Evolutionary conservation across 306 rosid species (phyloP), one percentile per base, ranked within the genome.

Genomic region (Quercus alba): DNA sequence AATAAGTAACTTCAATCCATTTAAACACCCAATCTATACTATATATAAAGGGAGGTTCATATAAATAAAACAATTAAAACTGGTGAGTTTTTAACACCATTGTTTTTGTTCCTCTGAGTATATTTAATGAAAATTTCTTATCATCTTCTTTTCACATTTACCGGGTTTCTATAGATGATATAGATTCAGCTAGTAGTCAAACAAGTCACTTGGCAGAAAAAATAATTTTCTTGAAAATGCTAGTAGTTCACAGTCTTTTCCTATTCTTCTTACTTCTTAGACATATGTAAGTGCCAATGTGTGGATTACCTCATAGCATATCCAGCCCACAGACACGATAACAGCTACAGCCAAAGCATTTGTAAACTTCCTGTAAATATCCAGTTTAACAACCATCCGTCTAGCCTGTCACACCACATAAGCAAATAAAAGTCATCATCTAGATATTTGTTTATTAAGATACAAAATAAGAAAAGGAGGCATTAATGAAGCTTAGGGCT

Each of bases 301-400:
- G 75, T 56, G 74, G 77, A 82, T 77, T 89, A 96, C 99, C 99
- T 96, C 99, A 68, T 96, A 96, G 83, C 97, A 91, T 74, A 89
- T 90, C 98, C 99, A 96, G 77, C 97, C 97, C 61, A 96, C 98
- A 10, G 98, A 96, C 71, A 96, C 97, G 14, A 96, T 73, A 21
- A 93, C 98, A 74, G 99, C 91, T 23, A 88, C 93, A 1, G 93
- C 99, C 89, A 96, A 85, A 70, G 99, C 97, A 18, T 96, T 96
- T 6, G 99, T 93, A 82, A 96, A 96, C 88, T 90, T 93, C 81
- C 97, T 86, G 85, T 96, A 96, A 72, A 96, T 91, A 74, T 96
- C 99, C 80, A 96, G 86, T 81, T 96, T 96, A 77, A 86, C 85
- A 91, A 92, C 80, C 98, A 96, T 89, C 78, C 99, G 84, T 82